Evolutionary conservation across 108 stramenopile species (phyloP).

Genomic region (Fistulifera solaris): DNA sequence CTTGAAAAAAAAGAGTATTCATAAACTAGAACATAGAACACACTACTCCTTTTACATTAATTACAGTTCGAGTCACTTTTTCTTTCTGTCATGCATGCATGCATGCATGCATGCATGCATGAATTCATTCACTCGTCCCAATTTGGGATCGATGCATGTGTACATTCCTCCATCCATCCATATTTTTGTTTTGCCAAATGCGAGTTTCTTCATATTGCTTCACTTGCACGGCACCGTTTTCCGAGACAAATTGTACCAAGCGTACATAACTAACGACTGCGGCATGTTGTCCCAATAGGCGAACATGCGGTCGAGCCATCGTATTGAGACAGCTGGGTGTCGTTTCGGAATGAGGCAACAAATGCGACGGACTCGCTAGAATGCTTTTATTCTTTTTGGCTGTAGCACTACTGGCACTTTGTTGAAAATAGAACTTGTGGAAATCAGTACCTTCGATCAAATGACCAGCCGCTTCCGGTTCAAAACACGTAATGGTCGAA

Average conservation of each 20-base stretch:
- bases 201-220: conserved; percentile 15
- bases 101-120: too few species aligned
- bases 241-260: conserved; percentile 13
- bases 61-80: too few species aligned
- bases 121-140: too few species aligned
- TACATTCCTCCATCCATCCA: conserved; percentile 11
- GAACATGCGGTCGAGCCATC: conserved; percentile 21
- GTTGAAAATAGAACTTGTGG: conserved; percentile 38
- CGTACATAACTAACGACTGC: conserved; percentile 26
- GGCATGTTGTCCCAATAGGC: conserved; percentile 11
- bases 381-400: conserved; percentile 1
- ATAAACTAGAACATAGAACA: too few species aligned
- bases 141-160: conserved; percentile 13
- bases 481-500: conserved; percentile 22
- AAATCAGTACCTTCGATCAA: conserved; percentile 20
- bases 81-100: too few species aligned
- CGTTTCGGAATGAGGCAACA: too few species aligned
- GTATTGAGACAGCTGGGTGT: conserved; percentile 1
- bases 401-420: background rate
- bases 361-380: too few species aligned
- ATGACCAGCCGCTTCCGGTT: conserved; percentile 26
- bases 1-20: too few species aligned
- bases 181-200: conserved; percentile 18
- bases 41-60: too few species aligned
- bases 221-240: conserved; percentile 4